Evolutionary conservation across 75 land plant genomes (phyloP).

Genomic region (Chamaecyparis obtusa): DNA sequence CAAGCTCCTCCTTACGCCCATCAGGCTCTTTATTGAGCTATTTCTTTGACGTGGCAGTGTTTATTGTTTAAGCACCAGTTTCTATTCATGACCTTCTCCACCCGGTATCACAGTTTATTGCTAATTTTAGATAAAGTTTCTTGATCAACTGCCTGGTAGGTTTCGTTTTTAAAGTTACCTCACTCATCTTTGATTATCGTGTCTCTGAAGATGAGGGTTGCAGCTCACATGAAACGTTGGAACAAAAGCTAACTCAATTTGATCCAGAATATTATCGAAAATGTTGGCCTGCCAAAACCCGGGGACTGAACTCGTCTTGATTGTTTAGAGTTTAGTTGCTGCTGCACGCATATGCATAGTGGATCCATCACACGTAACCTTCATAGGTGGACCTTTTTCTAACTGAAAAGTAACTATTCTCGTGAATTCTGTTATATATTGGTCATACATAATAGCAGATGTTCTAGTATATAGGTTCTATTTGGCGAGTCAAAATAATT

Average conservation of each 20-base stretch:
- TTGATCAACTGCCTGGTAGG: background rate
- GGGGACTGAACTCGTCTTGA: background rate
- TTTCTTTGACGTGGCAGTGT: background rate
- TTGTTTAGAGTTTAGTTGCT: background rate
- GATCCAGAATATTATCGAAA: background rate
- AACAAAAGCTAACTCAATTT: background rate
- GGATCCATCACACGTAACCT: background rate
- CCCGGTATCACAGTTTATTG: background rate
- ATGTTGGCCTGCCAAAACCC: background rate
- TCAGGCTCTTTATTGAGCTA: background rate
- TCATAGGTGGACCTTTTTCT: too few relatives aligned
- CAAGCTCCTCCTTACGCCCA: background rate
- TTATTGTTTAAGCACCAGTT: background rate
- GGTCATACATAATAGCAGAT: background rate
- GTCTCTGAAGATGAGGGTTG: background rate
- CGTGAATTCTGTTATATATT: background rate
- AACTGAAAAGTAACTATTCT: background rate
- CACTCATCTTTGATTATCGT: background rate
- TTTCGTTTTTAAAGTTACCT: background rate
- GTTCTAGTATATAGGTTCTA: background rate
- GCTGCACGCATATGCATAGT: background rate
- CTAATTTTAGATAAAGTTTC: background rate
- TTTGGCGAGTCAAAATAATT: background rate
- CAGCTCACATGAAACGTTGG: too few relatives aligned
- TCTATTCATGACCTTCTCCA: background rate